Percentiles rank a stretch among this genome's conserved stretches.
Evolutionary conservation across 176 grass and related monocot genomes (phyloP).

Genomic region (Bolboschoenus planiculmis): DNA sequence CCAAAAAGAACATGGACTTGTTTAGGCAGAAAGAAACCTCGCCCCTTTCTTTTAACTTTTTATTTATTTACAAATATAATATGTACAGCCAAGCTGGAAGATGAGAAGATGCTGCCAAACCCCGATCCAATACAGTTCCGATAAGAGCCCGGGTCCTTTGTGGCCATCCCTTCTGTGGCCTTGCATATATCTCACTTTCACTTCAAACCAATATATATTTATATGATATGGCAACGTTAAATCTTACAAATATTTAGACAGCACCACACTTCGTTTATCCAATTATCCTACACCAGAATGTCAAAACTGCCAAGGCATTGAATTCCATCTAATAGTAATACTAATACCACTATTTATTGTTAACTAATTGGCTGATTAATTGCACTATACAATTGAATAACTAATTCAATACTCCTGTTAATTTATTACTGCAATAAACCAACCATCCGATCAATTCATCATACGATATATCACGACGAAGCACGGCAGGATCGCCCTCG

Average conservation of each 20-base stretch:
- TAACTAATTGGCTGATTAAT: conserved; percentile 10
- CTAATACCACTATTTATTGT: background rate
- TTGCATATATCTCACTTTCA: background rate
- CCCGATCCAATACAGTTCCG: background rate
- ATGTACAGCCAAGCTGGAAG: background rate
- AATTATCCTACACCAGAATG: background rate
- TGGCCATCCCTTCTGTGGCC: background rate
- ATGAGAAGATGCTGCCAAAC: background rate
- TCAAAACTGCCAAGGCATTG: background rate
- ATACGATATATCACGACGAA: conserved; percentile 89
- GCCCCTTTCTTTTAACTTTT: background rate
- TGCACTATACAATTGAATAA: conserved; percentile 24
- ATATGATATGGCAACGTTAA: background rate
- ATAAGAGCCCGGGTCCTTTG: background rate
- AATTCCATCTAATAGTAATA: background rate
- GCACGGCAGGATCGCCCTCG: conserved; percentile 86
- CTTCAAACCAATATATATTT: background rate
- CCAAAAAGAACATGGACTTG: background rate
- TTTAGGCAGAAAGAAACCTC: background rate
- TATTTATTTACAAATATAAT: conserved; percentile 7
- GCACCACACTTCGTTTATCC: background rate
- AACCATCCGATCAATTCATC: conserved; percentile 3
- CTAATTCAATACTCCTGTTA: background rate
- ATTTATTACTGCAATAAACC: background rate
- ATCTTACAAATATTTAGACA: background rate